A percentile compares a stretch with the other conserved stretches of the same genome.
These are phyloP conservation scores for Hericium coralloides DNA, from an alignment of 768 basidiomycete species.

Conservation along the genomic window DNA sequence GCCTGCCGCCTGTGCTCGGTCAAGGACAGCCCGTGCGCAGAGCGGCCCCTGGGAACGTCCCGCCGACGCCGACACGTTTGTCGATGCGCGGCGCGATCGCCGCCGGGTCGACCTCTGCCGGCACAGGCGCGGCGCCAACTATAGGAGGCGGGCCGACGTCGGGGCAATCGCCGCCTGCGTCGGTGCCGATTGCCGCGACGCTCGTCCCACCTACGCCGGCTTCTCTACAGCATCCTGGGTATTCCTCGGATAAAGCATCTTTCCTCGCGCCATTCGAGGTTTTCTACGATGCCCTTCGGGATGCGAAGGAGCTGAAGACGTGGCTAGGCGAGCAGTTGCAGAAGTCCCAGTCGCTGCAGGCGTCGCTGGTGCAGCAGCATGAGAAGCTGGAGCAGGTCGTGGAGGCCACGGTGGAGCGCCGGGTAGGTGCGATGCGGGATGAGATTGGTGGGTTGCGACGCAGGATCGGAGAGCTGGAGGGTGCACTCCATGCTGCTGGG, in stretches of 20 bases:
- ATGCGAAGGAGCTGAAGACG: slow-evolving; percentile 67
- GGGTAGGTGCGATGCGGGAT: slow-evolving; percentile 45
- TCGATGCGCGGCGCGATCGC: slow-evolving; percentile 17
- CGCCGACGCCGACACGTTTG: slow-evolving; percentile 14
- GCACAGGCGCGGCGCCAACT: not conserved
- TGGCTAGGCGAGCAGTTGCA: slow-evolving; percentile 72
- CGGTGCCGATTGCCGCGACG: slow-evolving; percentile 58
- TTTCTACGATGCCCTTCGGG: slow-evolving; percentile 80
- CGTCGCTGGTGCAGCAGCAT: slow-evolving; percentile 57
- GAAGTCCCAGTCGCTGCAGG: slow-evolving; percentile 47
- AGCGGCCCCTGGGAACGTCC: slow-evolving; percentile 10
- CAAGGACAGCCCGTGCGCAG: slow-evolving; percentile 7
- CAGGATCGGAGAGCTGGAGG: slow-evolving; percentile 65
- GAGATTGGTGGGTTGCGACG: slow-evolving; percentile 54
- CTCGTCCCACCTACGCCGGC: slow-evolving; percentile 64
- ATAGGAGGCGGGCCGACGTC: not conserved
- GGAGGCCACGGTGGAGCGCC: slow-evolving; percentile 52
- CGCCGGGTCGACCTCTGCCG: slow-evolving; percentile 7
- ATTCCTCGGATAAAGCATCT: slow-evolving; percentile 57
- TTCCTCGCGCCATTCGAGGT: slow-evolving; percentile 77
- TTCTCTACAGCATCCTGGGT: slow-evolving; percentile 51
- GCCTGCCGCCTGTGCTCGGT: slow-evolving; percentile 9
- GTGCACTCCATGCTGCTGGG: slow-evolving; percentile 22
- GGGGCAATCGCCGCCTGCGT: slow-evolving; percentile 34
- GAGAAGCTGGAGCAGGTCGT: slow-evolving; percentile 54